These are phyloP conservation scores for Apophysomyces variabilis DNA, from an alignment of 371 early-diverging fungal species.

Conservation along the genomic window DNA sequence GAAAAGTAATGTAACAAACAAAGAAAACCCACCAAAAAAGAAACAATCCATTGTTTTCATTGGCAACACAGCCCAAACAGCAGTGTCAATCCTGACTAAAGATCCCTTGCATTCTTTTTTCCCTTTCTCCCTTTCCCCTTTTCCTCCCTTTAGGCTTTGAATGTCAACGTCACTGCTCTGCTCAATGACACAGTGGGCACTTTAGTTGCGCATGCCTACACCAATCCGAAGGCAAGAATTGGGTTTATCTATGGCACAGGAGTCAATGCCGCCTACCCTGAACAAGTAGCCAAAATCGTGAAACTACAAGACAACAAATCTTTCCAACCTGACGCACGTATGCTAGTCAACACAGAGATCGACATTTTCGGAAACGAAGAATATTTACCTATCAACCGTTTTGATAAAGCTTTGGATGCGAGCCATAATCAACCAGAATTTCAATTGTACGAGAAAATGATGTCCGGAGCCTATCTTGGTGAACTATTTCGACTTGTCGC, in stretches of 20 bases:
- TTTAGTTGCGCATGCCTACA: slow-evolving; percentile 82
- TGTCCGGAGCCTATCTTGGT: slow-evolving; percentile 91
- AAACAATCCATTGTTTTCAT: slow-evolving; percentile 7
- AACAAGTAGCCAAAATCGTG: slow-evolving; percentile 22
- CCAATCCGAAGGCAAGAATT: slow-evolving; percentile 70
- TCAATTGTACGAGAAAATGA: slow-evolving; percentile 90
- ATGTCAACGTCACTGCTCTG: slow-evolving; percentile 77
- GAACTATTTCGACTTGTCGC: slow-evolving; percentile 79
- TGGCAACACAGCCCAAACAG: neutral
- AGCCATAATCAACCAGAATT: slow-evolving; percentile 69
- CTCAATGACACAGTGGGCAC: slow-evolving; percentile 95
- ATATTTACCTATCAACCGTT: slow-evolving; percentile 79
- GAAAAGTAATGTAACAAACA: slow-evolving; percentile 51
- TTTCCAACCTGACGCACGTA: slow-evolving; percentile 55
- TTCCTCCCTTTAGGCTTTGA: slow-evolving; percentile 44
- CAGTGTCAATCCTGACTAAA: neutral
- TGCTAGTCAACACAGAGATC: slow-evolving; percentile 89
- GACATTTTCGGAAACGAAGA: slow-evolving; percentile 73
- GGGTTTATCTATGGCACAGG: slow-evolving; percentile 93
- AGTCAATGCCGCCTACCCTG: slow-evolving; percentile 75
- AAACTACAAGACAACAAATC: slow-evolving; percentile 25
- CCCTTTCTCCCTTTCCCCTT: neutral
- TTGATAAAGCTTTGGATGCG: slow-evolving; percentile 78
- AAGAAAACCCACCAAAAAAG: neutral
- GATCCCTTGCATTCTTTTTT: neutral